Evolutionary conservation across 208 protist genomes (phyloP).

Genomic region (Trypanosoma theileri): DNA sequence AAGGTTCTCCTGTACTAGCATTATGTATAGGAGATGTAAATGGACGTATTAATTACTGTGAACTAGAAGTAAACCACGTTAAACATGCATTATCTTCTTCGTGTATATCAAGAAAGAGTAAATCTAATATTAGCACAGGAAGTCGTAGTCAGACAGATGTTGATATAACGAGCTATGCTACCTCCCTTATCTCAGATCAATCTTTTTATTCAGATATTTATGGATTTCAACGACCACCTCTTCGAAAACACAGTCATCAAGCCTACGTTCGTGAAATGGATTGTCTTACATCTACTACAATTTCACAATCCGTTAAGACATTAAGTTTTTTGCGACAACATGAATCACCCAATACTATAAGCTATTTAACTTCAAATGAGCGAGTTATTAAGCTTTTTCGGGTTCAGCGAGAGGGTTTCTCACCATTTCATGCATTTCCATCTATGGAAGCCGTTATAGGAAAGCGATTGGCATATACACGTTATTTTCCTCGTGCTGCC

Average conservation of each 20-base stretch:
- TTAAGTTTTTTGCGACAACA: constrained; percentile 61
- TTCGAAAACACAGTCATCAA: constrained; percentile 78
- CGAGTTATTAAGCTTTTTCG: constrained; percentile 87
- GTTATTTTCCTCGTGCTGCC: constrained; percentile 69
- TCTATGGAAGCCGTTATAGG: constrained; percentile 63
- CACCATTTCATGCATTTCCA: constrained; percentile 70
- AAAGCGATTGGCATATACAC: constrained; percentile 41
- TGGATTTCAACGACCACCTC: constrained; percentile 48
- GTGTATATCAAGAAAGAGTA: constrained; percentile 26
- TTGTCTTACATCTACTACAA: constrained; percentile 76
- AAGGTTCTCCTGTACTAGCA: constrained; percentile 59
- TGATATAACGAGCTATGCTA: constrained; percentile 8
- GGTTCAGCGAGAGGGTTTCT: constrained; percentile 78
- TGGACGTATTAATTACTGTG: constrained; percentile 80
- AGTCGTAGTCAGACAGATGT: constrained; percentile 28
- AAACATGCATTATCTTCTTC: constrained; percentile 15
- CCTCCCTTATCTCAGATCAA: constrained; percentile 41
- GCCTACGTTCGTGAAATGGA: constrained; percentile 85
- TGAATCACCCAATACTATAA: constrained; percentile 77
- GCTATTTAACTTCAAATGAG: constrained; percentile 87
- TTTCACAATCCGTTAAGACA: constrained; percentile 75
- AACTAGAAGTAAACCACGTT: constrained; percentile 57
- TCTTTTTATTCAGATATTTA: constrained; percentile 38
- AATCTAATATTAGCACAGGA: constrained; percentile 20
- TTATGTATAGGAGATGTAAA: constrained; percentile 81